These are phyloP conservation scores for Rhodotorula graminis DNA, from an alignment of 768 basidiomycete genomes.

Conservation along the genomic window DNA sequence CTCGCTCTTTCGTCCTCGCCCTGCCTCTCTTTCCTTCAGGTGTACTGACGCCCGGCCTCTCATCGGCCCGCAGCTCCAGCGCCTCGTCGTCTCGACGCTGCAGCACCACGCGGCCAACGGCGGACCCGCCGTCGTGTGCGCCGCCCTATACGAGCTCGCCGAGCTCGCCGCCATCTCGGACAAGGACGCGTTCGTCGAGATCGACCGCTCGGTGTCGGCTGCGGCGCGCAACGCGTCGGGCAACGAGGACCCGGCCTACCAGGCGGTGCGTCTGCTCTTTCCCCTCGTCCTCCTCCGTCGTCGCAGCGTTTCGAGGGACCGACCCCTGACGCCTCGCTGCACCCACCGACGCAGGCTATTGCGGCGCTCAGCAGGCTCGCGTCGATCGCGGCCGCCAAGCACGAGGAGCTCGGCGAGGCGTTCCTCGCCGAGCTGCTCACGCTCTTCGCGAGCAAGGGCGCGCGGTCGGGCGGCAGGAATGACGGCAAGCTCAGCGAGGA, in stretches of 20 bases:
- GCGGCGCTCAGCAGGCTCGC: not conserved
- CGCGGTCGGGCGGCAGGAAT: not conserved
- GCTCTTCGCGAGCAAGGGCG: conserved; percentile 37
- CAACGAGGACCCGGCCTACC: not conserved
- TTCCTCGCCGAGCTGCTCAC: conserved; percentile 17
- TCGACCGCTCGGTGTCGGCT: not conserved
- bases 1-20: too few relatives aligned
- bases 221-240: not conserved
- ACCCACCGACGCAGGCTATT: not conserved
- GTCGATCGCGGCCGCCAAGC: not conserved
- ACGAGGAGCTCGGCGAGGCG: not conserved
- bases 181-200: not conserved
- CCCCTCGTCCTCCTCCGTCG: too few relatives aligned
- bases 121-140: not conserved
- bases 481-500: conserved; percentile 8
- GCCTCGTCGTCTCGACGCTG: conserved; percentile 1
- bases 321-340: too few relatives aligned
- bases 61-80: not conserved
- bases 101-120: not conserved
- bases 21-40: too few relatives aligned
- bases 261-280: not conserved
- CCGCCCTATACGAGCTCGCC: not conserved
- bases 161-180: not conserved
- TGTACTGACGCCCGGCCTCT: not conserved
- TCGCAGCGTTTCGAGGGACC: too few relatives aligned